Conservation (phyloP, 2,329 filamentous ascomycete genomes). For the Fonsecaea nubica region DNA sequence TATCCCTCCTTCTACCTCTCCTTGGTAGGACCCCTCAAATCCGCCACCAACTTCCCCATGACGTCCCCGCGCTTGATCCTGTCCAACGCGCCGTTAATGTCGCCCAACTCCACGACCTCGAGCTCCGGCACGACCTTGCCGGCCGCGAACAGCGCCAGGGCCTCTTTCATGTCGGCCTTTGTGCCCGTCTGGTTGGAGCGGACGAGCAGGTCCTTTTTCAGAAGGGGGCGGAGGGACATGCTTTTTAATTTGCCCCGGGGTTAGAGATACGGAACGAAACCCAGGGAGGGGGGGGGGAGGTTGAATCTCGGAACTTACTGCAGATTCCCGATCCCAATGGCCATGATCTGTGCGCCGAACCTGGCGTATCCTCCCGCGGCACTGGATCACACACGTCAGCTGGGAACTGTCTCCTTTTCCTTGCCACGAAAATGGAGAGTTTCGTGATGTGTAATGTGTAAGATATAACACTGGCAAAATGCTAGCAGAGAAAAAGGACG, state of each 20-base stretch:
- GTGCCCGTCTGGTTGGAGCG: slow-evolving; percentile 24
- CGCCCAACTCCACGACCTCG: slow-evolving; percentile 14
- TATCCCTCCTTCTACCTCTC: not conserved
- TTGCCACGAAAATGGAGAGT: no score
- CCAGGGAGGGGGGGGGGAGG: not conserved
- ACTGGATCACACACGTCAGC: not conserved
- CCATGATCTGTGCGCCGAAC: slow-evolving; percentile 27
- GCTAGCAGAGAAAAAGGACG: not conserved
- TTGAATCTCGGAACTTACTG: slow-evolving; percentile 3
- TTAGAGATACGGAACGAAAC: not conserved
- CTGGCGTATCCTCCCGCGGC: slow-evolving; percentile 22
- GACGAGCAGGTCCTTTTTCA: slow-evolving; percentile 19
- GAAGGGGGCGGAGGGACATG: slow-evolving; percentile 20
- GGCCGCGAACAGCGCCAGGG: slow-evolving; percentile 11
- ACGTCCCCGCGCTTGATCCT: slow-evolving; percentile 15
- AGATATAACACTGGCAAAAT: not conserved
- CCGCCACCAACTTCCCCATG: slow-evolving; percentile 20
- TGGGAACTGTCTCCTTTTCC: no score
- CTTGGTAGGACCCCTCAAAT: not conserved
- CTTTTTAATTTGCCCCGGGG: not conserved
- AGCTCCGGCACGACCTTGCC: slow-evolving; percentile 20
- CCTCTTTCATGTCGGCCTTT: slow-evolving; percentile 16
- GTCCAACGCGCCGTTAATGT: slow-evolving; percentile 22
- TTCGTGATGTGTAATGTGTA: no score
- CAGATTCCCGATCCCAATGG: slow-evolving; percentile 22